These are phyloP conservation scores for Pseudocercospora pini-densiflorae DNA, from an alignment of 2,329 filamentous ascomycete species.

Conservation along the genomic window DNA sequence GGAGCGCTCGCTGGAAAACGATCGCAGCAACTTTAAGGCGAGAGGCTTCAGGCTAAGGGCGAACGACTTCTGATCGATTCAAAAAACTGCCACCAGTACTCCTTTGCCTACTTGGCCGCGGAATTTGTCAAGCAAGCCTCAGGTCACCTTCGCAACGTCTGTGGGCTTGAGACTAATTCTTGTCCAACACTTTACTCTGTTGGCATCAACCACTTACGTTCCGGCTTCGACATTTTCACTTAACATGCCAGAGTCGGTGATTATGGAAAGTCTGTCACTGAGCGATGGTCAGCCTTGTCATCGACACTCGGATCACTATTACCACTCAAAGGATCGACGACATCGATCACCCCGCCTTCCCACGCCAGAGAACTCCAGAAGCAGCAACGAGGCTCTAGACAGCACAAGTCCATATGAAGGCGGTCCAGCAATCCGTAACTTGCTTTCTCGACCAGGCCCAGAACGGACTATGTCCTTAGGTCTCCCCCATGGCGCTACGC, in stretches of 20 bases:
- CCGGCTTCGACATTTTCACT: background rate
- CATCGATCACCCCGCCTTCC: conserved; percentile 37
- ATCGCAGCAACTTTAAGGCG: conserved; percentile 27
- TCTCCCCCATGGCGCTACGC: conserved; percentile 13
- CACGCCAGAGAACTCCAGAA: conserved; percentile 38
- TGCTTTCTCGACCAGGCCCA: conserved; percentile 4
- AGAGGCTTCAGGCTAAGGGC: conserved; percentile 23
- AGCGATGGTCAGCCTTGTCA: conserved; percentile 26
- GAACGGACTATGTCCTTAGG: conserved; percentile 18
- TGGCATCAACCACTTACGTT: background rate
- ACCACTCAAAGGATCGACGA: conserved; percentile 24
- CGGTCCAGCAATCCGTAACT: conserved; percentile 18
- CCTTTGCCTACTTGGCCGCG: conserved; percentile 21
- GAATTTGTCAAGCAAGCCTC: conserved; percentile 17
- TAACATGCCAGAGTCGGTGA: conserved; percentile 10
- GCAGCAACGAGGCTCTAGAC: conserved; percentile 35
- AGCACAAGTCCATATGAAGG: conserved; percentile 24
- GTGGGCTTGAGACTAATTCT: conserved; percentile 1
- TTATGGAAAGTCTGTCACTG: conserved; percentile 30
- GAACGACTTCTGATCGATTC: conserved; percentile 14
- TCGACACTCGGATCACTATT: conserved; percentile 12
- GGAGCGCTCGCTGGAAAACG: conserved; percentile 21
- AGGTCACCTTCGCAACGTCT: conserved; percentile 14
- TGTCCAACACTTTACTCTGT: conserved; percentile 9
- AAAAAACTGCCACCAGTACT: conserved; percentile 22